A percentile compares a stretch with the other conserved stretches of the same genome.
These are phyloP conservation scores for Suillus cothurnatus DNA, from an alignment of 768 basidiomycete species.

Conservation along the genomic window DNA sequence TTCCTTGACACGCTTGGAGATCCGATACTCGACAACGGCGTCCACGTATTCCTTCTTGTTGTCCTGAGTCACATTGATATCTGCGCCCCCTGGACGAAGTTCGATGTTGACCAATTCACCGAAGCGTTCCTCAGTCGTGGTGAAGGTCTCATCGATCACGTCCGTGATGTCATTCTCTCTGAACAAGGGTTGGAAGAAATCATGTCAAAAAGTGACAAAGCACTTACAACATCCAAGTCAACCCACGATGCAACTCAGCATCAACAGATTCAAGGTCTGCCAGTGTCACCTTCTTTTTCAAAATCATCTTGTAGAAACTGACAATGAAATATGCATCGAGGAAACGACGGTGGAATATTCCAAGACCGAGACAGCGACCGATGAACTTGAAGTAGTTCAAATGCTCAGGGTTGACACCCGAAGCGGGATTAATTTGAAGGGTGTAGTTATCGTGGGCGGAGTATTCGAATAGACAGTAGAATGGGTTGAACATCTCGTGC, in stretches of 20 bases:
- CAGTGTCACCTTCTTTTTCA: conserved; percentile 95
- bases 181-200: conserved; percentile 14
- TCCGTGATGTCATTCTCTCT: conserved; percentile 99
- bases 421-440: conserved; percentile 98
- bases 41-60: conserved; percentile 99
- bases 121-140: conserved; percentile 95
- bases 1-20: conserved; percentile 95
- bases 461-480: conserved; percentile 99
- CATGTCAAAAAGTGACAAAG: conserved; percentile 1
- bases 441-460: conserved; percentile 99
- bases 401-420: conserved; percentile 98
- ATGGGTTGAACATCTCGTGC: conserved; percentile 99
- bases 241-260: conserved; percentile 88
- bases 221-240: conserved; percentile 98
- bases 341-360: conserved; percentile 99
- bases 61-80: conserved; percentile 88
- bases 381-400: conserved; percentile 99
- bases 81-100: conserved; percentile 84
- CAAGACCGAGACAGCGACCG: conserved; percentile 90
- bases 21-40: conserved; percentile 92
- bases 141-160: conserved; percentile 97
- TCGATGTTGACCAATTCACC: conserved; percentile 98
- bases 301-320: conserved; percentile 99
- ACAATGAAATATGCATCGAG: conserved; percentile 99
- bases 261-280: conserved; percentile 97